These are phyloP conservation scores for Globisporangium okanoganense DNA, from an alignment of 352 stramenopile species.

Conservation along the genomic window DNA sequence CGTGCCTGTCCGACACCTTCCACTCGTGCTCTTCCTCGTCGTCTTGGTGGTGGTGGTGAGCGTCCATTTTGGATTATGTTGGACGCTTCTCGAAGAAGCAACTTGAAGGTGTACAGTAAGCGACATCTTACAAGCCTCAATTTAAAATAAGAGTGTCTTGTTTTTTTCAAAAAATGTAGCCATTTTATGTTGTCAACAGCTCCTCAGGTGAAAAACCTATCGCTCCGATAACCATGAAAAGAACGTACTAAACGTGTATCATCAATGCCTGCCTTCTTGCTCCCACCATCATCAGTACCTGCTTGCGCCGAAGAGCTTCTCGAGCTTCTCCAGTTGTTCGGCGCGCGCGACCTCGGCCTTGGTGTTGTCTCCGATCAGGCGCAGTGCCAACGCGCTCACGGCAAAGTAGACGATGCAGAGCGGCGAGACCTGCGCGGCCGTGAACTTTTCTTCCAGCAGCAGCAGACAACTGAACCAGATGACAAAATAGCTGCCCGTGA, in stretches of 20 bases:
- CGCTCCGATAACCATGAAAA: too few relatives aligned
- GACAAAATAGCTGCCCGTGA: constrained; percentile 30
- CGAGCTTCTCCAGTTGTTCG: constrained; percentile 54
- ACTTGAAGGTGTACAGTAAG: not conserved
- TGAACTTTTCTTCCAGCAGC: constrained; percentile 28
- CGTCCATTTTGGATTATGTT: not conserved
- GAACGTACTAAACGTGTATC: too few relatives aligned
- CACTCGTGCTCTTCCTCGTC: constrained; percentile 30
- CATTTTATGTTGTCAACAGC: not conserved
- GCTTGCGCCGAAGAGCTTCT: constrained; percentile 20
- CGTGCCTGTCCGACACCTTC: constrained; percentile 50
- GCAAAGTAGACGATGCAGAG: constrained; percentile 39
- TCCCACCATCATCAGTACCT: constrained; percentile 7
- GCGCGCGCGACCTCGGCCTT: constrained; percentile 44
- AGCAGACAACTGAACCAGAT: constrained; percentile 29
- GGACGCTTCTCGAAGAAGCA: not conserved
- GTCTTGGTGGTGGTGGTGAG: not conserved
- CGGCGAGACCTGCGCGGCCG: constrained; percentile 36
- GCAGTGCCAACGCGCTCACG: constrained; percentile 20
- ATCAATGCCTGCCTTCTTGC: too few relatives aligned
- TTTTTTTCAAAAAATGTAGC: not conserved
- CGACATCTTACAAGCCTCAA: not conserved
- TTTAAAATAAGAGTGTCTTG: not conserved
- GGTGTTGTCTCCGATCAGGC: constrained; percentile 47
- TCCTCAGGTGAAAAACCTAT: too few relatives aligned